Conservation (phyloP, 495 filamentous ascomycete genomes). For the Massariosphaeria phaeospora region DNA sequence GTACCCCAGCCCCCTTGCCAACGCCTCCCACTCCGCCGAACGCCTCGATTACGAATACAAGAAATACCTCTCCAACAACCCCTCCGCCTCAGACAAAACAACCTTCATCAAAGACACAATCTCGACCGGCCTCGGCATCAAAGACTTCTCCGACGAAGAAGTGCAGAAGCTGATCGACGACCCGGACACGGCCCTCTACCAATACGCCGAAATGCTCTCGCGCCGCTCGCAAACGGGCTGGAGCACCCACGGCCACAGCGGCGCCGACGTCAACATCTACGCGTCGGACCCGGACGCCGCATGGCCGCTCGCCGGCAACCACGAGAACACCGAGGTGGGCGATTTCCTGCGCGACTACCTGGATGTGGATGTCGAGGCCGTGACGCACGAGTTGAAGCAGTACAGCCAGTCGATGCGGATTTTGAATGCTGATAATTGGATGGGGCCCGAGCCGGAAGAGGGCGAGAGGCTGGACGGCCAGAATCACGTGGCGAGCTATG, state of each 20-base stretch:
- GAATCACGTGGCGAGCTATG: conserved; percentile 40
- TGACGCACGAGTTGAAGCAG: conserved; percentile 67
- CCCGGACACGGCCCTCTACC: conserved; percentile 48
- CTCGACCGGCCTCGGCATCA: conserved; percentile 64
- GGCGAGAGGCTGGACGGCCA: conserved; percentile 40
- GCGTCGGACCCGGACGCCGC: conserved; percentile 50
- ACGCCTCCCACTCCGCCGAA: conserved; percentile 73
- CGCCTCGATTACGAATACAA: conserved; percentile 57
- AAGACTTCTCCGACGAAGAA: conserved; percentile 67
- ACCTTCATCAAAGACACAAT: conserved; percentile 61
- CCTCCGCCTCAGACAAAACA: conserved; percentile 22
- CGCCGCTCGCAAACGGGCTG: conserved; percentile 85
- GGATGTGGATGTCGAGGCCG: conserved; percentile 65
- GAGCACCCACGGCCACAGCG: conserved; percentile 85
- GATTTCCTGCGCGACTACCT: conserved; percentile 74
- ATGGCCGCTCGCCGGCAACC: conserved; percentile 64
- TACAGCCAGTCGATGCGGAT: conserved; percentile 44
- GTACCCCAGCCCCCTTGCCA: conserved; percentile 75
- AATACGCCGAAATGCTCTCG: conserved; percentile 82
- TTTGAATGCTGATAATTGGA: conserved; percentile 33
- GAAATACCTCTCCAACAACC: conserved; percentile 48
- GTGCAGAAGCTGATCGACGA: conserved; percentile 57
- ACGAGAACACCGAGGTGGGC: conserved; percentile 93
- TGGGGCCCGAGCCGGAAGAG: conserved; percentile 36
- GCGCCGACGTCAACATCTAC: conserved; percentile 90